phyloP scores from a whole-genome alignment of 495 filamentous ascomycete genomes.

The Tuber brumale region DNA sequence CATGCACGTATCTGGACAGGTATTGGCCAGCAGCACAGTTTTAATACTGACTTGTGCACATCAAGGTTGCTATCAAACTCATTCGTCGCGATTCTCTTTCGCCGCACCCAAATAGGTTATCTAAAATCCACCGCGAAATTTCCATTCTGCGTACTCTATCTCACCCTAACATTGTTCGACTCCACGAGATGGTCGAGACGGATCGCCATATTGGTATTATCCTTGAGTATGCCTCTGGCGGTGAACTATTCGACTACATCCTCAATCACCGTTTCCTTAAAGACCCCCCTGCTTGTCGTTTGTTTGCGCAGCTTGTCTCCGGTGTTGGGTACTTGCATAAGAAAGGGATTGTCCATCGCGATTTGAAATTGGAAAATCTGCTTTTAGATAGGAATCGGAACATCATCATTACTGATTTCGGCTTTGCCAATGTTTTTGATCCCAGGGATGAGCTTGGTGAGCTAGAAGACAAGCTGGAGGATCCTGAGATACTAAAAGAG shows the following conservation, averaged over 20 bases:
- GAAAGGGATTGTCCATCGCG: conserved; percentile 96
- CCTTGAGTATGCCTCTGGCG: conserved; percentile 94
- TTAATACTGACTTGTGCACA: conserved; percentile 14
- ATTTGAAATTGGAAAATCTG: conserved; percentile 95
- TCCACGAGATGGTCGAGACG: conserved; percentile 98
- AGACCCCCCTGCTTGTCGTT: conserved; percentile 76
- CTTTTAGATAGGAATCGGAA: conserved; percentile 93
- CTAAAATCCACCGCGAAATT: conserved; percentile 97
- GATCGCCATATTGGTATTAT: conserved; percentile 96
- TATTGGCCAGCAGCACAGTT: neutral
- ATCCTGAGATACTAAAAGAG: conserved; percentile 42
- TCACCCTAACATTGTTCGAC: conserved; percentile 92
- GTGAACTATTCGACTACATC: conserved; percentile 97
- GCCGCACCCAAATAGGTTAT: conserved; percentile 74
- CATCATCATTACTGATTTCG: conserved; percentile 99
- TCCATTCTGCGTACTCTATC: conserved; percentile 75
- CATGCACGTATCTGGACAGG: neutral
- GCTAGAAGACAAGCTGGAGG: conserved; percentile 73
- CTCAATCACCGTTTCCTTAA: conserved; percentile 93
- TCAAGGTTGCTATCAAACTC: conserved; percentile 93
- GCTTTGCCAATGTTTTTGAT: conserved; percentile 97
- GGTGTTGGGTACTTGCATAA: conserved; percentile 98
- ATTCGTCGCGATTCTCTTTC: conserved; percentile 85
- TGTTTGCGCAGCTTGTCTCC: conserved; percentile 94
- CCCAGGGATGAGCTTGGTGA: conserved; percentile 79